Conservation (phyloP, 2,329 filamentous ascomycete genomes). For the Xylariaceae sp. region DNA sequence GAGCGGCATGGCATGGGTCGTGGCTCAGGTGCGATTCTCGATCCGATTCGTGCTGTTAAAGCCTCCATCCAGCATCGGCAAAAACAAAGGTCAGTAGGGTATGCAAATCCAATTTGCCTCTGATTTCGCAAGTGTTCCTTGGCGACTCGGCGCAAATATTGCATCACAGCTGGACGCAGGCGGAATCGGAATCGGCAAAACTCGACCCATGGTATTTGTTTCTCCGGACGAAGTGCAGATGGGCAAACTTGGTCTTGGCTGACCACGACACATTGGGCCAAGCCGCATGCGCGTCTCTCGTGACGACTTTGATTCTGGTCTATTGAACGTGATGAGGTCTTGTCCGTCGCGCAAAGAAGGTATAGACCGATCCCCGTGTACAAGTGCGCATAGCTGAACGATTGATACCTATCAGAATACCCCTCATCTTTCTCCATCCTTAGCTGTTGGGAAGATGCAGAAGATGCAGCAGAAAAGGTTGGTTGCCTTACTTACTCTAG, state of each 20-base stretch:
- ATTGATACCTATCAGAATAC: not conserved
- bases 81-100: not conserved
- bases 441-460: not conserved
- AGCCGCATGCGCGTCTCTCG: not conserved
- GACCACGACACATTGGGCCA: not conserved
- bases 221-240: not conserved
- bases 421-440: not conserved
- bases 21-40: not conserved
- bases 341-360: not conserved
- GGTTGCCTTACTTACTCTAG: constrained; percentile 1
- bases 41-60: not conserved
- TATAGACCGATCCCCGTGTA: too few species aligned
- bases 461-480: constrained; percentile 5
- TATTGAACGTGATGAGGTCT: not conserved
- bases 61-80: not conserved
- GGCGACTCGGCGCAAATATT: constrained; percentile 16
- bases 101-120: not conserved
- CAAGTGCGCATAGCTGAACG: too few species aligned
- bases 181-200: not conserved
- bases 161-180: constrained; percentile 5
- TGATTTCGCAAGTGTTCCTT: constrained; percentile 10
- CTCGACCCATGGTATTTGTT: not conserved
- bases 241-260: not conserved
- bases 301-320: not conserved
- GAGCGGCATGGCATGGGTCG: not conserved